Base-by-base conservation (phyloP, 1,284 basidiomycete species). In the Xerocomus minutiporus region DNA sequence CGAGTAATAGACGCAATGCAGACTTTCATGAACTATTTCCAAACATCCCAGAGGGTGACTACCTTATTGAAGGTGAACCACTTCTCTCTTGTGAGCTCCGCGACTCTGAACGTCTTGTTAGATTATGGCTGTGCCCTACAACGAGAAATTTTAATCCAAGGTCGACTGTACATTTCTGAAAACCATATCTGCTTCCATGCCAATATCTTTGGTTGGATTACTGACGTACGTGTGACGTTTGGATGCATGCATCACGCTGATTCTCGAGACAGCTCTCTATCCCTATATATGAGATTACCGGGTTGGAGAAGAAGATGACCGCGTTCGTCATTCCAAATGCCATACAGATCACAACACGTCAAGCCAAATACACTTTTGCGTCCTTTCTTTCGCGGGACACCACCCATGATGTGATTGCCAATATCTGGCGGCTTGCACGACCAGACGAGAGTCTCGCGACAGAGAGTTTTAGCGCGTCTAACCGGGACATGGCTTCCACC, bases 141-240 rank as follows among this genome's bases (percentile, higher is more conserved):
- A 65, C 84, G 94, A 50, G 97, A 99, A 69, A 98, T 99, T 60
- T 78, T 99, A 28, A 90, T 98, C 31, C 96, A 99, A 76, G 96
- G 96, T 4, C 81, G 96, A 4, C 70, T 99, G 48, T 99, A 99
- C 71, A 92, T 99, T 25, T 98, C 95, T 1, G 97, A 99, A 72
- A 96, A 98, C 71, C 95, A 98, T 67, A 81, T 98, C 15, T 97
- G 93, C 73, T 99, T 99, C 76, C 91, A 99, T 65, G 95, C 97
- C 23, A 99, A 97, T 69, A 97, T 99, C 50, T 97, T 99, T 71
- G 96, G 96, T 43, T 99, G 96, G 96, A 89, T 97, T 53, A 98
- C 95, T 17, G 89, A 97, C 66, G 92, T 94, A 67, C 71, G 91
- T 77, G 5, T 23, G 28, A 11, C 3, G 23, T 29, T 41, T 15